These are phyloP conservation scores for Neurospora sp. DNA, from an alignment of 495 filamentous ascomycete genomes.

Conservation along the genomic window DNA sequence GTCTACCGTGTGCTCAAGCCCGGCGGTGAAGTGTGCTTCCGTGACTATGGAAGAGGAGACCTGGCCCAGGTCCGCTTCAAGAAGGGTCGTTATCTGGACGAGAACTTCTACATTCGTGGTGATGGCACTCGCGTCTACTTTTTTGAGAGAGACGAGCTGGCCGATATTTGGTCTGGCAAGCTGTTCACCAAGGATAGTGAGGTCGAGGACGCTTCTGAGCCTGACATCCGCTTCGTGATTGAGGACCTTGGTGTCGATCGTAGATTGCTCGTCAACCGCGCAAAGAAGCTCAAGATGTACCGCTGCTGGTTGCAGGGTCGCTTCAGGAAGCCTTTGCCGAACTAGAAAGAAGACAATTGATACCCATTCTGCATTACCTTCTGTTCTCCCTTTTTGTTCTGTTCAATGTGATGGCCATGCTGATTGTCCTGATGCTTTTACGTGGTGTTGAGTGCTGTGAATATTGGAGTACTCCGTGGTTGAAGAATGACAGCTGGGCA, in stretches of 20 bases:
- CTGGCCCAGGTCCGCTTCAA: constrained; percentile 94
- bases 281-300: constrained; percentile 91
- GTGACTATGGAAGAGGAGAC: constrained; percentile 93
- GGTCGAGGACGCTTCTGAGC: constrained; percentile 8
- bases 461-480: no score
- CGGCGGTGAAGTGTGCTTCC: constrained; percentile 81
- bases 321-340: constrained; percentile 45
- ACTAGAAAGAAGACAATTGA: constrained; percentile 32
- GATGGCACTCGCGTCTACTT: constrained; percentile 97
- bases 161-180: constrained; percentile 60
- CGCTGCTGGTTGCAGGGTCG: constrained; percentile 93
- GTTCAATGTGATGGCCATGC: no score
- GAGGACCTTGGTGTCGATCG: constrained; percentile 71
- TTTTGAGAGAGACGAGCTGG: constrained; percentile 78
- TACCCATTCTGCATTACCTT: not conserved
- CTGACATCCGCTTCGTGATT: constrained; percentile 51
- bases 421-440: no score
- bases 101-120: constrained; percentile 94
- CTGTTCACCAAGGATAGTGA: constrained; percentile 7
- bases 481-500: no score
- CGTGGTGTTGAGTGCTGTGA: no score
- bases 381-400: no score
- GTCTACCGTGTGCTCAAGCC: constrained; percentile 73
- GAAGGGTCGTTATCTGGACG: constrained; percentile 81
- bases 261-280: constrained; percentile 84